A percentile compares a stretch with the other conserved stretches of the same genome.
Evolutionary conservation across 176 grass and related monocot species (phyloP).

Genomic region (Bromus sterilis): DNA sequence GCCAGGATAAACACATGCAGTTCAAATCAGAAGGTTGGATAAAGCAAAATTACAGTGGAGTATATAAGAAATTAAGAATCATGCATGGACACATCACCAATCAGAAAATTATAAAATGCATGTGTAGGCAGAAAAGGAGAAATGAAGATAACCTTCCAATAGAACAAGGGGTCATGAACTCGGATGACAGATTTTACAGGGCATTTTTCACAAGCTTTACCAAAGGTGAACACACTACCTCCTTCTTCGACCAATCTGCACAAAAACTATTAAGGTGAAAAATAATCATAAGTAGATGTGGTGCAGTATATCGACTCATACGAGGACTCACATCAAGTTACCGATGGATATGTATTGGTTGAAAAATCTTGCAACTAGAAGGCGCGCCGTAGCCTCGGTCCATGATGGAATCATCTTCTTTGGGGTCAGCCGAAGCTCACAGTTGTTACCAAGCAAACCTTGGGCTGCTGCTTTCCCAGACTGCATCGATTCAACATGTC

Average conservation of each 20-base stretch:
- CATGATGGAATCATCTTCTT: not conserved
- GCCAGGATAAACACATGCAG: not conserved
- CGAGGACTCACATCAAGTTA: not conserved
- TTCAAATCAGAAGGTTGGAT: not conserved
- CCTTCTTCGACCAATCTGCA: not conserved
- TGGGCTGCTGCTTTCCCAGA: not conserved
- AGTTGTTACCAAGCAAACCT: not conserved
- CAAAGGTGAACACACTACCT: not conserved
- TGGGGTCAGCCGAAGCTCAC: not conserved
- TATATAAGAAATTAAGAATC: not conserved
- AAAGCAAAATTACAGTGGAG: not conserved
- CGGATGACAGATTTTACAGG: not conserved
- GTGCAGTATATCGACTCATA: not conserved
- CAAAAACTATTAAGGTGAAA: not conserved
- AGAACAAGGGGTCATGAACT: not conserved
- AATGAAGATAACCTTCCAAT: not conserved
- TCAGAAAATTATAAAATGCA: not conserved
- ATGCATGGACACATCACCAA: not conserved
- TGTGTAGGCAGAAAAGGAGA: not conserved
- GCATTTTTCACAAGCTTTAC: not conserved
- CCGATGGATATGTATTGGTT: not conserved
- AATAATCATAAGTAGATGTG: not conserved
- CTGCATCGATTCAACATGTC: not conserved
- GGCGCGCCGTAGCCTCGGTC: not conserved
- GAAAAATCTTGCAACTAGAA: not conserved